These are phyloP conservation scores for Fistulifera solaris DNA, from an alignment of 108 stramenopile genomes.

Conservation along the genomic window DNA sequence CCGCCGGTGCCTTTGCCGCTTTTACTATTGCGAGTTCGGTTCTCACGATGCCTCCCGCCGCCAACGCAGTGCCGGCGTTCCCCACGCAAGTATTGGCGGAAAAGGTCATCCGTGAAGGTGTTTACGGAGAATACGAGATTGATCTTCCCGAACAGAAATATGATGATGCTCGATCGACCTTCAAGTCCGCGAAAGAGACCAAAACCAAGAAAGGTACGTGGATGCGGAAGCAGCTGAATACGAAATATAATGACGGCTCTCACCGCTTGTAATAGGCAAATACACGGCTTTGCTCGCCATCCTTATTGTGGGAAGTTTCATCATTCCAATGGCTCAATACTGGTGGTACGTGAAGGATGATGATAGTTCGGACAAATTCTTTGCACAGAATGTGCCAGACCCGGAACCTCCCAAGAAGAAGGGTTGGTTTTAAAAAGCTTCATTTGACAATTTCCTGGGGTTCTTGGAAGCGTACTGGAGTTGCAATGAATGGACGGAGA, in stretches of 20 bases:
- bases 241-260: too few species aligned
- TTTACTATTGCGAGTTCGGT: conserved; percentile 1
- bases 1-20: conserved; percentile 1
- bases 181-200: conserved; percentile 80
- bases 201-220: conserved; percentile 86
- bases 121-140: conserved; percentile 77
- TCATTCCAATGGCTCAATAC: conserved; percentile 97
- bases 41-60: neutral
- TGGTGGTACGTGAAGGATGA: conserved; percentile 94
- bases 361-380: conserved; percentile 78
- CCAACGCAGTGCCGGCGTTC: neutral
- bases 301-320: conserved; percentile 89
- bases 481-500: too few species aligned
- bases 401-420: conserved; percentile 63
- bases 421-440: conserved; percentile 37
- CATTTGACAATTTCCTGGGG: neutral
- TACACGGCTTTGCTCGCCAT: conserved; percentile 89
- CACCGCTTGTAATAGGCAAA: conserved; percentile 66
- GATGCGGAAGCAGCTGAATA: too few species aligned
- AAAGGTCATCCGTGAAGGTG: conserved; percentile 63
- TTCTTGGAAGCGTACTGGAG: too few species aligned
- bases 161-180: conserved; percentile 80
- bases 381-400: conserved; percentile 34
- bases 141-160: conserved; percentile 50
- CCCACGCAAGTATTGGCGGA: conserved; percentile 54